These are phyloP conservation scores for Triticum urartu DNA, from an alignment of 176 grass and related monocot genomes.

Conservation along the genomic window DNA sequence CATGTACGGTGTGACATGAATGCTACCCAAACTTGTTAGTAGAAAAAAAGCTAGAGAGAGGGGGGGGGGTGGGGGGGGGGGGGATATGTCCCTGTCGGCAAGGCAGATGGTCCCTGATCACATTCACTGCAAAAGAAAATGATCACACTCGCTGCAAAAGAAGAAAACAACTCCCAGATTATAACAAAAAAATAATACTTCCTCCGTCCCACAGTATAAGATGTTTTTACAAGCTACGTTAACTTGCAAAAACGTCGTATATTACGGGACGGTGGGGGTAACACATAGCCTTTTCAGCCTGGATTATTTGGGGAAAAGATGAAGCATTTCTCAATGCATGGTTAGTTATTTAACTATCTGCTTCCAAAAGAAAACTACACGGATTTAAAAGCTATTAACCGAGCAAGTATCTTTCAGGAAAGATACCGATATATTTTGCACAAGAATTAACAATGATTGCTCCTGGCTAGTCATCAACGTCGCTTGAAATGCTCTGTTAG, in stretches of 20 bases:
- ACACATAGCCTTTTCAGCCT: background rate
- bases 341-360: background rate
- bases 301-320: background rate
- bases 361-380: constrained; percentile 1
- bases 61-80: background rate
- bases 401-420: background rate
- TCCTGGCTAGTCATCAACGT: background rate
- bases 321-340: background rate
- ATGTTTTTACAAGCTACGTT: too few relatives aligned
- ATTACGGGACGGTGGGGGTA: too few relatives aligned
- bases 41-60: background rate
- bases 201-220: too few relatives aligned
- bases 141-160: constrained; percentile 28
- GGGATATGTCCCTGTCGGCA: constrained; percentile 21
- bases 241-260: too few relatives aligned
- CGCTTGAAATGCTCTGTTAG: constrained; percentile 11
- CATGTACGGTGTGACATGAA: background rate
- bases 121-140: constrained; percentile 30
- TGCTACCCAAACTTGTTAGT: background rate
- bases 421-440: background rate
- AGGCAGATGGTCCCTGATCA: constrained; percentile 34
- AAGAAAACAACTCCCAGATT: background rate
- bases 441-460: background rate
- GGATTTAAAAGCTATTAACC: background rate
- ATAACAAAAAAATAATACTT: too few relatives aligned